Base-by-base conservation (phyloP, 2,329 filamentous ascomycete species). In the Lasiodiplodia sp. region DNA sequence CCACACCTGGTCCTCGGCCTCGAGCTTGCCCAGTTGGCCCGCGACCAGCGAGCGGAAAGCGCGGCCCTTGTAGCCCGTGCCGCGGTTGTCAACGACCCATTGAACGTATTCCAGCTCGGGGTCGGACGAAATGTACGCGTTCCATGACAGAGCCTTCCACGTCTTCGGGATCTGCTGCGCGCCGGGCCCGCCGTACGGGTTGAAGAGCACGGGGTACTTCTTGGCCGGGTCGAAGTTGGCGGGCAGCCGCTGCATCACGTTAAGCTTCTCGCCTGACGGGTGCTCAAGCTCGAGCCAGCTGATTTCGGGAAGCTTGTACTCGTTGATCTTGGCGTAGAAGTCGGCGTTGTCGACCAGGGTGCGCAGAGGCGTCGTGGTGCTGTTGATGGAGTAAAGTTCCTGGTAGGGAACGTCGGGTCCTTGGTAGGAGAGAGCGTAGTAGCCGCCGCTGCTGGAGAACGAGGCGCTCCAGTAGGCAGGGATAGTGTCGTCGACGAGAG, bases 321-420 rank as follows among this genome's bases (percentile, higher is more conserved):
- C 80, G 14, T 87, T 79, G 1, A 92, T 82, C n/a, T 79, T 84
- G 28, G 83, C 76, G 73, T 86, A 84, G 2, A 91, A 82, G 0
- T 75, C 82, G n/a, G 84, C 83, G 75, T 92, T 92, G 73, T 86
- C 85, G 11, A 86, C 85, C 10, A 92, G 82, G 0, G 85, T 87
- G 6, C 87, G 85, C 10, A 91, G 77, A 0, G 88, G 85, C 40
- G 79, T 83, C 23, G 83, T 85, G 21, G 63, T 66, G 23, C 84
- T 83, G 74, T 89, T 86, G 70, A 85, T 75, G 0, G 86, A 80
- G 78, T 90, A 91, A 0, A 92, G 82, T 71, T 91, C 88, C 73
- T 92, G 89, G 78, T 91, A 91, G 0, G 90, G 90, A 0, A 92
- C 87, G 67, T 91, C 86, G 0, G 90, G 90, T 0, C 90, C 90